phyloP scores from a whole-genome alignment of 2,329 filamentous ascomycete species.

The Coleophoma cylindrospora region DNA sequence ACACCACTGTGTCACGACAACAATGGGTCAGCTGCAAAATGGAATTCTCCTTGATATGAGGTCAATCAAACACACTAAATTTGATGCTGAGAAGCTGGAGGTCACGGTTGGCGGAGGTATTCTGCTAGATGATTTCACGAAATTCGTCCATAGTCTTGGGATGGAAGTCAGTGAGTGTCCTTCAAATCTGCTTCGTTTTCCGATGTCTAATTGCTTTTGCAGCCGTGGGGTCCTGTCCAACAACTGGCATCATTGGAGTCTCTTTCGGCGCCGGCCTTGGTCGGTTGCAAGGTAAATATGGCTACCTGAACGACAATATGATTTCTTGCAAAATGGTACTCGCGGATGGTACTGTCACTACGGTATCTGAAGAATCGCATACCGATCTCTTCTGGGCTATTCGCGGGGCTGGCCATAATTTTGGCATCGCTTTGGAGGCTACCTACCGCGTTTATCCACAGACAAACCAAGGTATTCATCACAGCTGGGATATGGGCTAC shows the following conservation, averaged over 20 bases:
- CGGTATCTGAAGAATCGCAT: conserved; percentile 20
- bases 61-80: not conserved
- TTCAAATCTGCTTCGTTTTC: not conserved
- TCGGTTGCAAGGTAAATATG: not conserved
- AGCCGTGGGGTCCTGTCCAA: not conserved
- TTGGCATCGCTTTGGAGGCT: conserved; percentile 32
- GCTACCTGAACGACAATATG: conserved; percentile 1
- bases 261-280: not conserved
- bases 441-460: not conserved
- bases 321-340: not conserved
- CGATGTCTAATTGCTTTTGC: not conserved
- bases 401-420: conserved; percentile 26
- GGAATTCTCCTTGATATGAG: not conserved
- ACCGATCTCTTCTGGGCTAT: conserved; percentile 40
- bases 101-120: not conserved
- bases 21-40: not conserved
- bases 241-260: not conserved
- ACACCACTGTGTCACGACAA: not conserved
- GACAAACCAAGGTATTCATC: not conserved
- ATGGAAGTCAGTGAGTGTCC: not conserved
- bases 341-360: not conserved
- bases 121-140: not conserved
- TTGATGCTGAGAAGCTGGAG: not conserved
- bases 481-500: not conserved
- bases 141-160: not conserved